phyloP scores from a whole-genome alignment of 306 rosid species.

The Cajanus cajan region DNA sequence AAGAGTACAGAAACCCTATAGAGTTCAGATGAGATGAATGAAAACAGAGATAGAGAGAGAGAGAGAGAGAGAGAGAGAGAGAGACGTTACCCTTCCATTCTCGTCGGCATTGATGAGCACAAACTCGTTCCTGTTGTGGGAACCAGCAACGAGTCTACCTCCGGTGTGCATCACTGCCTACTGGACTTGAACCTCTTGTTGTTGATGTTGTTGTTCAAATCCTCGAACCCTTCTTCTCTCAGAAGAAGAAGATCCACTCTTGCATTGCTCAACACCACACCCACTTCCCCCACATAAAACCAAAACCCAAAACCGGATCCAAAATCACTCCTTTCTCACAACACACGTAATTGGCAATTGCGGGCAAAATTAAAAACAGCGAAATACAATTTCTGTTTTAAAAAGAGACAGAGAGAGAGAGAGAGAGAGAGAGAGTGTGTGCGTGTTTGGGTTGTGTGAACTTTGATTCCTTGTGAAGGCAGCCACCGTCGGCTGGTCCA shows the following conservation, averaged over 20 bases:
- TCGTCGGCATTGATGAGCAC: constrained; percentile 98
- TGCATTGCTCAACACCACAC: constrained; percentile 30
- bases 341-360: constrained; percentile 4
- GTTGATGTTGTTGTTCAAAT: background rate
- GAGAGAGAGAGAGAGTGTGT: background rate
- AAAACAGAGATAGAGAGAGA: background rate
- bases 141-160: constrained; percentile 95
- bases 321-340: background rate
- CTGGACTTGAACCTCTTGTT: background rate
- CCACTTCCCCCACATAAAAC: constrained; percentile 14
- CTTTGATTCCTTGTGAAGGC: constrained; percentile 46
- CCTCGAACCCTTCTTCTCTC: background rate
- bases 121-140: constrained; percentile 97
- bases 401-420: too few species aligned
- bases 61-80: background rate
- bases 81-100: constrained; percentile 61
- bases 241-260: constrained; percentile 44
- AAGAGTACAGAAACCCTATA: constrained; percentile 27
- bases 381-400: background rate
- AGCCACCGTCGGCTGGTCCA: constrained; percentile 50
- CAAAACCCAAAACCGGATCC: constrained; percentile 38
- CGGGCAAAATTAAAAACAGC: background rate
- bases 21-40: background rate
- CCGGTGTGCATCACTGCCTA: constrained; percentile 69
- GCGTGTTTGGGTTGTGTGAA: background rate